A percentile compares a stretch with the other conserved stretches of the same genome.
These are phyloP conservation scores for Nevesoporus exiguus DNA, from an alignment of 768 basidiomycete genomes.

Conservation along the genomic window DNA sequence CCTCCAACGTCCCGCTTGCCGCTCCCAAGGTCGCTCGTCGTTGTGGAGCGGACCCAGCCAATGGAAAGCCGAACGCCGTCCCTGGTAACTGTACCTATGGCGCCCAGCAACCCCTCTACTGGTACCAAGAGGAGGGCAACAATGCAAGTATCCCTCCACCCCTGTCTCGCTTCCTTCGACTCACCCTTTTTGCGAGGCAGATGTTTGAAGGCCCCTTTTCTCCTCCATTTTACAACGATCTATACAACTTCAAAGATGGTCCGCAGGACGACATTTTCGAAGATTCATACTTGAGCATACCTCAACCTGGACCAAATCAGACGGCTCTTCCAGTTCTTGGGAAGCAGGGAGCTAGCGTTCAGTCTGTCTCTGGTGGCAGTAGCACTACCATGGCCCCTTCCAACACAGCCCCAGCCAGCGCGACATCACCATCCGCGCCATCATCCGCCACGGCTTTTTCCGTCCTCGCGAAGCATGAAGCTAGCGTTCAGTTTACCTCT, in stretches of 20 bases:
- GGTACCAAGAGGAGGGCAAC: conserved; percentile 61
- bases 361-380: neutral
- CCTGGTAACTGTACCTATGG: conserved; percentile 72
- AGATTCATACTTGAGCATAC: conserved; percentile 48
- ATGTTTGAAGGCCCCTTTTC: conserved; percentile 62
- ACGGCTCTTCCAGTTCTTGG: conserved; percentile 20
- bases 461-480: conserved; percentile 1
- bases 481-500: neutral
- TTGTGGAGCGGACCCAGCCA: conserved; percentile 56
- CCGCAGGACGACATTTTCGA: conserved; percentile 72
- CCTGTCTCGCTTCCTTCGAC: neutral
- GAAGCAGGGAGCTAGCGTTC: neutral
- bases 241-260: conserved; percentile 71
- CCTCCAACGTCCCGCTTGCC: conserved; percentile 50
- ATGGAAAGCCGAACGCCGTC: conserved; percentile 39
- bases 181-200: conserved; percentile 28
- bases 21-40: conserved; percentile 57
- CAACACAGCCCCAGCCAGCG: neutral
- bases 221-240: conserved; percentile 64
- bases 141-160: conserved; percentile 41
- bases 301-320: conserved; percentile 41
- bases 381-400: neutral
- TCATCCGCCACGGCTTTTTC: conserved; percentile 7
- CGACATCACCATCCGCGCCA: neutral
- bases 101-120: conserved; percentile 67